Evolutionary conservation across 495 filamentous ascomycete species (phyloP), one percentile per base, ranked within the genome.

Genomic region (Daldinia grandis): DNA sequence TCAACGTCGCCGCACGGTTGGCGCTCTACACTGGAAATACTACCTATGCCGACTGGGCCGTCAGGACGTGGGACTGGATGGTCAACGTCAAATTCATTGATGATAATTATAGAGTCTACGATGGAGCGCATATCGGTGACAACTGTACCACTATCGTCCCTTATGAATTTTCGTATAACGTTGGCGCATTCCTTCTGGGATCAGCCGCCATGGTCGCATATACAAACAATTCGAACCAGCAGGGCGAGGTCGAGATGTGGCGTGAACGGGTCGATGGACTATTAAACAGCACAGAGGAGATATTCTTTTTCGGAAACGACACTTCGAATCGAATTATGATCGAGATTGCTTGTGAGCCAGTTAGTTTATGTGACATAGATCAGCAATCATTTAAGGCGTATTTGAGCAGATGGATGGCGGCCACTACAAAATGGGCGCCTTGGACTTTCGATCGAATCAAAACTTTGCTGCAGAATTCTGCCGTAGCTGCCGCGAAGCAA

Each of bases 361-460:
- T 81, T 37, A 75, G 82, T 55, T 81, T 81, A 4, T 92, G 91
- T 77, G 85, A 92, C 73, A 77, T 85, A 58, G 90, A 93, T 76
- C 88, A 91, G 73, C 84, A 86, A 51, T 88, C 88, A 8, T 93
- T 94, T 82, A 93, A 93, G 72, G 90, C 89, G 25, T 90, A 91
- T 63, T 80, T 92, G 10, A 81, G 90, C 6, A 86, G 89, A 5
- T 95, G 92, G 91, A 87, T 97, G 80, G 88, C 90, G 1, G 84
- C 87, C 6, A 87, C 89, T 5, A 88, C 88, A 0, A 88, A 93
- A 64, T 84, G 94, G 81, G 88, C 87, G 5, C 90, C 90, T 4
- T 90, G 85, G 73, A 92, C 89, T 2, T 82, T 78, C 47, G 68
- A 81, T 42, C 74, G 78, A 10, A 88, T 96, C 75, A 85, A 90